phyloP scores from a whole-genome alignment of 108 stramenopile genomes.

The Pseudonitzschia pungens region DNA sequence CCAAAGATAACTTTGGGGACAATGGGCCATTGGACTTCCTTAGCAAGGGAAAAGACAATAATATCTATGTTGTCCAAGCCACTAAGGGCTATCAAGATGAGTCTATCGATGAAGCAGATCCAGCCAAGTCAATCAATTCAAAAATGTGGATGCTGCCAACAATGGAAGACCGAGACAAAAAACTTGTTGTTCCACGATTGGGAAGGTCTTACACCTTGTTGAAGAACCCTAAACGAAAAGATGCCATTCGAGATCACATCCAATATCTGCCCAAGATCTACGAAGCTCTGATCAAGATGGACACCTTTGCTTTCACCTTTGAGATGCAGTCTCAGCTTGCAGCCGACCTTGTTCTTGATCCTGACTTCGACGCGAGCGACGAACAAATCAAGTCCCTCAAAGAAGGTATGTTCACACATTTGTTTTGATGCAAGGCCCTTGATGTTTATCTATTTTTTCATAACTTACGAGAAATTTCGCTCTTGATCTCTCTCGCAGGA shows the following conservation, averaged over 20 bases:
- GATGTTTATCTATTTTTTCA: not conserved
- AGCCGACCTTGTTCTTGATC: slow-evolving; percentile 72
- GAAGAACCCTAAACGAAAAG: slow-evolving; percentile 30
- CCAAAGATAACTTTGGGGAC: slow-evolving; percentile 45
- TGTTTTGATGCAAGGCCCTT: too few relatives aligned
- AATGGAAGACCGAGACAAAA: slow-evolving; percentile 82
- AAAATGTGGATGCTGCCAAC: slow-evolving; percentile 83
- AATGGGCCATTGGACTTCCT: slow-evolving; percentile 36
- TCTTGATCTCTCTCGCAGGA: slow-evolving; percentile 40
- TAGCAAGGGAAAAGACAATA: slow-evolving; percentile 42
- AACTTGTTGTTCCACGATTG: slow-evolving; percentile 75
- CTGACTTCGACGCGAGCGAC: slow-evolving; percentile 75
- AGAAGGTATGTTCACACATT: slow-evolving; percentile 55
- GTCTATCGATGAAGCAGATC: slow-evolving; percentile 59
- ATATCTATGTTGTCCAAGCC: slow-evolving; percentile 82
- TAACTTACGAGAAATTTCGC: not conserved
- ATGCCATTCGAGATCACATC: slow-evolving; percentile 54
- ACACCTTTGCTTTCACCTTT: slow-evolving; percentile 87
- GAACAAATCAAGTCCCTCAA: slow-evolving; percentile 77
- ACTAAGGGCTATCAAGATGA: slow-evolving; percentile 61
- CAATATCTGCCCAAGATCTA: slow-evolving; percentile 76
- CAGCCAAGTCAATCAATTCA: slow-evolving; percentile 69
- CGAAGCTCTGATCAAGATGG: slow-evolving; percentile 82
- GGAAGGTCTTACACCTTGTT: slow-evolving; percentile 47
- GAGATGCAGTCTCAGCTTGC: slow-evolving; percentile 90